A percentile compares a stretch with the other conserved stretches of the same genome.
Conservation (phyloP, 345 rosid species). For the Bruguiera gymnorhiza region DNA sequence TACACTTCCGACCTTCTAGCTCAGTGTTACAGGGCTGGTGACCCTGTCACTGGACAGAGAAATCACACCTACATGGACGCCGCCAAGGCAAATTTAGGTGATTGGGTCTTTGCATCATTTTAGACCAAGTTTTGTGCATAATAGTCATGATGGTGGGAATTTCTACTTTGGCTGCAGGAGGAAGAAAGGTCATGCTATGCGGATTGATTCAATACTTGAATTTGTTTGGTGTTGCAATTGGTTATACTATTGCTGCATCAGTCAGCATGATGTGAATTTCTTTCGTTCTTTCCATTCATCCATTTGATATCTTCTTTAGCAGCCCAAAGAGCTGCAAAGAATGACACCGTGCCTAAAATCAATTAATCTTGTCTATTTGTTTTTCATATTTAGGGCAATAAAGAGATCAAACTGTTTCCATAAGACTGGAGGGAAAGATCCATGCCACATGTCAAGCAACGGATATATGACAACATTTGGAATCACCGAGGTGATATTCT, state of each 20-base stretch:
- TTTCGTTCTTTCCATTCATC: neutral
- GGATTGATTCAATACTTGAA: conserved; percentile 47
- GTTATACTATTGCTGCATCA: conserved; percentile 54
- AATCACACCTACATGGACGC: conserved; percentile 54
- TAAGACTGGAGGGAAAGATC: conserved; percentile 55
- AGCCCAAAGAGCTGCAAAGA: too few species aligned
- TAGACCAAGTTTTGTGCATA: neutral
- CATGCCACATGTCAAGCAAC: conserved; percentile 73
- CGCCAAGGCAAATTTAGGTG: conserved; percentile 45
- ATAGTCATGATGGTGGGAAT: neutral
- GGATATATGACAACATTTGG: conserved; percentile 78
- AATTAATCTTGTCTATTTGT: neutral
- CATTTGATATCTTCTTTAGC: too few species aligned
- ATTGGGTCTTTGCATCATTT: neutral
- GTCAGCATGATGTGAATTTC: conserved; percentile 50
- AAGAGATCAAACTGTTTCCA: conserved; percentile 84
- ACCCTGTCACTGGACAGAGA: conserved; percentile 41
- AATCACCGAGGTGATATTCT: conserved; percentile 55
- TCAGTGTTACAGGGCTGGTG: conserved; percentile 45
- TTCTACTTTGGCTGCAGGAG: conserved; percentile 28
- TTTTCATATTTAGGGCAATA: conserved; percentile 48
- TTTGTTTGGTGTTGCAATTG: conserved; percentile 47
- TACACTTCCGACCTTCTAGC: conserved; percentile 40
- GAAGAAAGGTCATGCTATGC: conserved; percentile 35
- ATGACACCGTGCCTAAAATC: too few species aligned